A percentile compares a stretch with the other conserved stretches of the same genome.
phyloP scores from a whole-genome alignment of 495 filamentous ascomycete species.

The Hypoxylon trugodes region DNA sequence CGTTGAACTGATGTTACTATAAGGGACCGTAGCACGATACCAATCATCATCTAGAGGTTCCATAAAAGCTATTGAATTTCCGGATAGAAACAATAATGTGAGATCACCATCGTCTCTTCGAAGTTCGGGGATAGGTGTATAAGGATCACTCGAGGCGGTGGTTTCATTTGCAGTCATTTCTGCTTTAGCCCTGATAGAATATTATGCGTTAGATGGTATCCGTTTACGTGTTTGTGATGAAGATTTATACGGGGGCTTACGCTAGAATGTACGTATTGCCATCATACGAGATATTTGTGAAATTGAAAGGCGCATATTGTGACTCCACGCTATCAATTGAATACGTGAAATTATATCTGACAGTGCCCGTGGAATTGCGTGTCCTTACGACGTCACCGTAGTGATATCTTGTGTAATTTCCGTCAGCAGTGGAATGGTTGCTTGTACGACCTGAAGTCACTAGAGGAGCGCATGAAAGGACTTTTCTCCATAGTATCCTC shows the following conservation, averaged over 20 bases:
- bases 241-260: neutral
- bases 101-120: neutral
- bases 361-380: too few relatives aligned
- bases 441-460: neutral
- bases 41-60: neutral
- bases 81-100: neutral
- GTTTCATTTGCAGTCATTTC: neutral
- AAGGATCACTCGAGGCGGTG: neutral
- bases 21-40: neutral
- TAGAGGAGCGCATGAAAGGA: neutral
- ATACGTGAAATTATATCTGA: neutral
- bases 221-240: too few relatives aligned
- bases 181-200: neutral
- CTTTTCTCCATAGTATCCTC: neutral
- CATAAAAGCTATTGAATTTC: neutral
- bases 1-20: too few relatives aligned
- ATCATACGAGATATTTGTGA: neutral
- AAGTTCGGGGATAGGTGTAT: neutral
- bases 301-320: too few relatives aligned
- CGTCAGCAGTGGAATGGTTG: neutral
- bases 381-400: neutral
- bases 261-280: neutral
- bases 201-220: too few relatives aligned
- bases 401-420: neutral
- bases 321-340: neutral